These are phyloP conservation scores for Crassisporium funariophilum DNA, from an alignment of 768 basidiomycete species.

Conservation along the genomic window DNA sequence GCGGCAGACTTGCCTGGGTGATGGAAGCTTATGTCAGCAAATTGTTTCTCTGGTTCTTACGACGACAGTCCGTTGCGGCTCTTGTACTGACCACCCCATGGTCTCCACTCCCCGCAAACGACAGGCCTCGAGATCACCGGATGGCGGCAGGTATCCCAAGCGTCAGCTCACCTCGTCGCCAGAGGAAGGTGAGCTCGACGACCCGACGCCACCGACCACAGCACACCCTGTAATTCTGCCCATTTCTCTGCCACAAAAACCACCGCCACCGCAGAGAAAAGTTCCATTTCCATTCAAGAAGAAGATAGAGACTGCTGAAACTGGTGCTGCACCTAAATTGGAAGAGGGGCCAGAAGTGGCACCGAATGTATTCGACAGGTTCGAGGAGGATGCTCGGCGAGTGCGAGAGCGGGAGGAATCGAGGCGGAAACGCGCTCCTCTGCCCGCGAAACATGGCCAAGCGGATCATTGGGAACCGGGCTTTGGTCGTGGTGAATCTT, in stretches of 20 bases:
- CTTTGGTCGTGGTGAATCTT: constrained; percentile 20
- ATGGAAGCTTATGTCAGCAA: constrained; percentile 20
- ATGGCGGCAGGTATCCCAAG: constrained; percentile 52
- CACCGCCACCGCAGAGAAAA: constrained; percentile 38
- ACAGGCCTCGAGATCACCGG: constrained; percentile 55
- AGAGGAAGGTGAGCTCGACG: constrained; percentile 84
- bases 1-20: no score
- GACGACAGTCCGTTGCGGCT: constrained; percentile 2
- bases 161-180: constrained; percentile 65
- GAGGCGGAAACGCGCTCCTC: constrained; percentile 11
- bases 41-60: constrained; percentile 14
- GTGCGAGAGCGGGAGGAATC: constrained; percentile 34
- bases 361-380: constrained; percentile 26
- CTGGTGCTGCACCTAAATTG: constrained; percentile 6
- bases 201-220: constrained; percentile 31
- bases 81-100: constrained; percentile 18
- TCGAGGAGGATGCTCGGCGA: constrained; percentile 49
- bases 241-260: constrained; percentile 37
- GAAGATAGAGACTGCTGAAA: constrained; percentile 33
- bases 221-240: constrained; percentile 27
- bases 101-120: constrained; percentile 49
- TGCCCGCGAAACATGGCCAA: constrained; percentile 1
- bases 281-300: constrained; percentile 80
- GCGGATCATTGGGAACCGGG: constrained; percentile 43
- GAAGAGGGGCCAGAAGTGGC: background rate